Percentiles rank a stretch among this genome's conserved stretches.
Conservation (phyloP, 495 filamentous ascomycete genomes). For the Physcia stellaris region DNA sequence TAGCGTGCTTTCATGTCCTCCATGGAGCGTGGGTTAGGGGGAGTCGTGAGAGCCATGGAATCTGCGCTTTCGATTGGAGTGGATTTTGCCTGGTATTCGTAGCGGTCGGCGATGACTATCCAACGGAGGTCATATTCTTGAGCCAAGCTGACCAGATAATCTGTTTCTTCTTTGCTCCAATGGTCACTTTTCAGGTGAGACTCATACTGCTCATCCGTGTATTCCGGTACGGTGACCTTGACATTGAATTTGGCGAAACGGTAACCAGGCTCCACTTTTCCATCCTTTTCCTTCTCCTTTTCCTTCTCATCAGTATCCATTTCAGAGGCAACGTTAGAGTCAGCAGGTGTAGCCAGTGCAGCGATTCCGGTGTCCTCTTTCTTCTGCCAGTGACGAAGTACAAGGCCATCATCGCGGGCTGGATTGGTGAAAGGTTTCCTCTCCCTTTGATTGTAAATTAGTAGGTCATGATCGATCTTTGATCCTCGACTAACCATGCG, state of each 20-base stretch:
- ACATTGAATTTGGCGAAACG: constrained; percentile 73
- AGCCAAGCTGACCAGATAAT: constrained; percentile 66
- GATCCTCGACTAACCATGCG: constrained; percentile 30
- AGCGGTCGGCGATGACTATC: constrained; percentile 85
- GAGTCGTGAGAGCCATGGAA: constrained; percentile 31
- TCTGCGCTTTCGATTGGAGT: constrained; percentile 17
- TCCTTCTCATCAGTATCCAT: constrained; percentile 28
- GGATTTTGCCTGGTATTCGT: constrained; percentile 52
- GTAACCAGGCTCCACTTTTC: constrained; percentile 33
- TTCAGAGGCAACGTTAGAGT: constrained; percentile 25
- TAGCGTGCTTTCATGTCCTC: constrained; percentile 89
- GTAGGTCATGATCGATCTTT: not conserved
- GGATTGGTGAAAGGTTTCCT: constrained; percentile 45
- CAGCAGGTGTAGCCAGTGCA: constrained; percentile 20
- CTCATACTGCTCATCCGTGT: constrained; percentile 78
- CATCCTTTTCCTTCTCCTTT: too few species aligned
- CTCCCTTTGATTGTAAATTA: constrained; percentile 21
- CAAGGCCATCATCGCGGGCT: constrained; percentile 40
- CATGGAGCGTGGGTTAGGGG: constrained; percentile 45
- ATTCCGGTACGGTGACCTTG: constrained; percentile 55
- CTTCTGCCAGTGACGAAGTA: constrained; percentile 45
- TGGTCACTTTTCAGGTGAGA: constrained; percentile 53
- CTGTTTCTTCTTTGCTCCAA: constrained; percentile 87
- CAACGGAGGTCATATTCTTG: constrained; percentile 74
- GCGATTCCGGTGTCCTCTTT: constrained; percentile 10